Conservation (phyloP, 345 rosid genomes). For the Arabidopsis arenosa region DNA sequence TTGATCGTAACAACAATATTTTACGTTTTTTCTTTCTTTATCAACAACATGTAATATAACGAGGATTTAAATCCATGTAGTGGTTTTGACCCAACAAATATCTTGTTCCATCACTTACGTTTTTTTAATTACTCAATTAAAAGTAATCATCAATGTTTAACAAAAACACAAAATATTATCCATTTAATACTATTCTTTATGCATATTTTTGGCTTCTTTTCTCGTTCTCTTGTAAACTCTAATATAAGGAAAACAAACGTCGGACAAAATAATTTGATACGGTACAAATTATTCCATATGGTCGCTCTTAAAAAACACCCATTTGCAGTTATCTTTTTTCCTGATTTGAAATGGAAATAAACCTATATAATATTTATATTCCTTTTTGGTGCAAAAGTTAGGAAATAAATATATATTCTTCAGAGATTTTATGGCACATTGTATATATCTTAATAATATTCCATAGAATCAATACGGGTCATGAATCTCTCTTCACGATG, state of each 20-base stretch:
- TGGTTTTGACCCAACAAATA: neutral
- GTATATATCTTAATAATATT: neutral
- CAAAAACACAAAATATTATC: neutral
- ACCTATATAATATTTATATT: neutral
- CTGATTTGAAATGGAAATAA: constrained; percentile 21
- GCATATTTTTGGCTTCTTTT: neutral
- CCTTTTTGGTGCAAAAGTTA: constrained; percentile 17
- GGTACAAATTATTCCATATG: constrained; percentile 33
- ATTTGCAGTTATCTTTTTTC: constrained; percentile 9
- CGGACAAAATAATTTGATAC: constrained; percentile 5
- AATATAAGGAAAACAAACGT: constrained; percentile 28
- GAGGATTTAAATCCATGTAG: neutral
- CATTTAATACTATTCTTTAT: neutral
- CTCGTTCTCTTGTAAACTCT: neutral
- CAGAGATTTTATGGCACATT: constrained; percentile 26
- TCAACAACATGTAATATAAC: neutral
- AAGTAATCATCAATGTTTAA: neutral
- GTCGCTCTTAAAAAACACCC: constrained; percentile 5
- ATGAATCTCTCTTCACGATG: constrained; percentile 34
- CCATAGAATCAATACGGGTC: constrained; percentile 9
- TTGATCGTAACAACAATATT: neutral
- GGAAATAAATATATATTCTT: constrained; percentile 12
- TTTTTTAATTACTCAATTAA: neutral
- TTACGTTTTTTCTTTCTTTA: neutral
- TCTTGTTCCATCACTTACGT: neutral